Evolutionary conservation across 1,284 basidiomycete species (phyloP).

Genomic region (Lentinus polychrous): DNA sequence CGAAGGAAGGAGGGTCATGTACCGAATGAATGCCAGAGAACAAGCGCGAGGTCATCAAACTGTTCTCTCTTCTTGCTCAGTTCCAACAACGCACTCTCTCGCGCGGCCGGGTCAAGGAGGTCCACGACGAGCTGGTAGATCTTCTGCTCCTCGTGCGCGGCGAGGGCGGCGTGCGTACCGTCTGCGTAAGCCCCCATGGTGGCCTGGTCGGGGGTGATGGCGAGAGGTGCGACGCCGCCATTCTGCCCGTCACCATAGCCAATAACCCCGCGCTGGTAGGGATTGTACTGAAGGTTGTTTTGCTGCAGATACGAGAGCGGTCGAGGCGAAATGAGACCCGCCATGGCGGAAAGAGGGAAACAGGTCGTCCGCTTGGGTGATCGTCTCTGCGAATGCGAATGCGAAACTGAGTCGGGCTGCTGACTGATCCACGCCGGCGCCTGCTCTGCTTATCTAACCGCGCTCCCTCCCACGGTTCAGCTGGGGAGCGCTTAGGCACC

Average conservation of each 20-base stretch:
- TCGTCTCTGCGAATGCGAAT: too few species aligned
- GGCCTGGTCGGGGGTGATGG: slow-evolving; percentile 46
- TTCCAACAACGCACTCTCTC: slow-evolving; percentile 87
- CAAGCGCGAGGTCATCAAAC: slow-evolving; percentile 96
- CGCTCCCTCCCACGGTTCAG: too few species aligned
- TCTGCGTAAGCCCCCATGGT: slow-evolving; percentile 10
- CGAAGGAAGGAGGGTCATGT: slow-evolving; percentile 25
- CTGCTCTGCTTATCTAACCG: too few species aligned
- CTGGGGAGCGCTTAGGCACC: too few species aligned
- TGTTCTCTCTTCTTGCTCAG: slow-evolving; percentile 99
- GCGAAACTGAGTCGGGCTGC: too few species aligned
- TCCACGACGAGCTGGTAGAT: slow-evolving; percentile 82
- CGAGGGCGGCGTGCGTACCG: slow-evolving; percentile 31
- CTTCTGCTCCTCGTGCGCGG: slow-evolving; percentile 66
- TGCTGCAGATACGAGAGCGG: slow-evolving; percentile 55
- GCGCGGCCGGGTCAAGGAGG: slow-evolving; percentile 70
- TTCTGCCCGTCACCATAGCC: slow-evolving; percentile 24
- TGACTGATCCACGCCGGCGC: too few species aligned
- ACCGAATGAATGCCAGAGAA: slow-evolving; percentile 99
- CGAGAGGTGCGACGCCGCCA: slow-evolving; percentile 32
- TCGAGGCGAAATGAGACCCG: slow-evolving; percentile 51
- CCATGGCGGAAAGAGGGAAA: slow-evolving; percentile 35
- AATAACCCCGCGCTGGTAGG: slow-evolving; percentile 31
- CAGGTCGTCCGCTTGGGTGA: background rate
- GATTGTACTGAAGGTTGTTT: slow-evolving; percentile 42